These are phyloP conservation scores for Nidula microcarpa DNA, from an alignment of 768 basidiomycete genomes.

Conservation along the genomic window DNA sequence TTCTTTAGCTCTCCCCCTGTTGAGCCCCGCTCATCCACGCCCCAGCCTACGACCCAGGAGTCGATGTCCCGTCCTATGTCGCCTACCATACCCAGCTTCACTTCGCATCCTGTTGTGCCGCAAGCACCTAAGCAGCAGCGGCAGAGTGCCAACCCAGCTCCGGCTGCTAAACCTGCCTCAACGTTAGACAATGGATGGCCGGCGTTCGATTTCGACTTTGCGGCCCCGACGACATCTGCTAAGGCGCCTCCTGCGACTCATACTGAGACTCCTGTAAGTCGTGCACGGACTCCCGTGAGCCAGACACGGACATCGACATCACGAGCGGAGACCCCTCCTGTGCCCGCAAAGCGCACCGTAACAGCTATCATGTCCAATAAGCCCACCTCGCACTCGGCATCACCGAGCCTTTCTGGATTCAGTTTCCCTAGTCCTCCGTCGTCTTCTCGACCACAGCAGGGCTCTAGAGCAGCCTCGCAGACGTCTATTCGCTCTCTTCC, in stretches of 20 bases:
- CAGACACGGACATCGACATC: not conserved
- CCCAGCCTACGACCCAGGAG: not conserved
- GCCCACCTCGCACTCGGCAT: slow-evolving; percentile 9
- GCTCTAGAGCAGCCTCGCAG: not conserved
- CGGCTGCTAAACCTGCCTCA: not conserved
- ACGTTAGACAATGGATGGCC: slow-evolving; percentile 10
- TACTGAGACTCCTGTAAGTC: not conserved
- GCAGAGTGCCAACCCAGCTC: not conserved
- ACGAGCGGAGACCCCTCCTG: slow-evolving; percentile 7
- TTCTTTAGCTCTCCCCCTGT: slow-evolving; percentile 16
- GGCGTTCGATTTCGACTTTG: slow-evolving; percentile 13
- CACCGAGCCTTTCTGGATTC: slow-evolving; percentile 11
- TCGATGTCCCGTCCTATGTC: not conserved
- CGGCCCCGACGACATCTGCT: slow-evolving; percentile 1
- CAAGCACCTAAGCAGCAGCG: not conserved
- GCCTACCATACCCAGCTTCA: slow-evolving; percentile 1
- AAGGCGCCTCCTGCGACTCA: not conserved
- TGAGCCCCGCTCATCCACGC: not conserved
- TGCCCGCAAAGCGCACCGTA: slow-evolving; percentile 12
- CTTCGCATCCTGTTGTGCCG: not conserved
- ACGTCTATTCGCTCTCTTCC: not conserved
- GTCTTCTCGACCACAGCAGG: slow-evolving; percentile 2
- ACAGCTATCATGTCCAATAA: slow-evolving; percentile 28
- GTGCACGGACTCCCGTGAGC: too few species aligned
- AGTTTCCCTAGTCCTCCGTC: slow-evolving; percentile 10